Base-by-base conservation (phyloP, 2,329 filamentous ascomycete species). In the Dactylellina haptotyla region DNA sequence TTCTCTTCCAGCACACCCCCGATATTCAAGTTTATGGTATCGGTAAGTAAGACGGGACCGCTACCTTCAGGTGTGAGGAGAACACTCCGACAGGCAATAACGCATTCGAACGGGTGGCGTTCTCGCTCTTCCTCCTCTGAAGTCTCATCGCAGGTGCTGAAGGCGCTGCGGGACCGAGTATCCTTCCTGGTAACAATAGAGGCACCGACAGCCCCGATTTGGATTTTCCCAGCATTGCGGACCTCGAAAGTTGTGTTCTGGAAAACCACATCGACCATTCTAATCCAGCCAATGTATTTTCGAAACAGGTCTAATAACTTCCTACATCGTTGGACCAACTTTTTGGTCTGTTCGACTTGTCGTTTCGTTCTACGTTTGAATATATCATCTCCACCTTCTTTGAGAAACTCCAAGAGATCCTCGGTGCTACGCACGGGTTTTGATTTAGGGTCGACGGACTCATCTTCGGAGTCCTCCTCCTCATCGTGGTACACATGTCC, bases 151-250 rank as follows among this genome's bases (percentile, higher is more conserved):
- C 90, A 86, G 79, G 92, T 91, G 77, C 93, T 89, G 81, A 97
- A 97, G 78, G 96, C 89, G 46, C 93, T 90, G 70, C 92, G 92
- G 62, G 93, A 88, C 28, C 97, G 92, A 81, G 93, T 94, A 82
- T 96, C 96, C 75, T 88, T 89, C 77, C 96, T 85, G 4, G 95
- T 98, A 79, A 99, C 94, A 59, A 99, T 91, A 3, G 92, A 90
- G 72, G 97, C 83, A 12, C 90, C 93, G 78, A 97, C 87, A 77
- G 87, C 91, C 67, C 93, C 94, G 63, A 97, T 84, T 79, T 97
- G 91, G 45, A 98, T 81, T 75, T 89, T 91, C 20, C 95, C 95
- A 25, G 96, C 91, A 76, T 93, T 91, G 23, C 89, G 84, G 32
- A 98, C 84, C 66, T 89, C 89, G 61, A 97, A 79, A 4, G 89